Base-by-base conservation (phyloP, 768 basidiomycete species). In the Russula vinacea region DNA sequence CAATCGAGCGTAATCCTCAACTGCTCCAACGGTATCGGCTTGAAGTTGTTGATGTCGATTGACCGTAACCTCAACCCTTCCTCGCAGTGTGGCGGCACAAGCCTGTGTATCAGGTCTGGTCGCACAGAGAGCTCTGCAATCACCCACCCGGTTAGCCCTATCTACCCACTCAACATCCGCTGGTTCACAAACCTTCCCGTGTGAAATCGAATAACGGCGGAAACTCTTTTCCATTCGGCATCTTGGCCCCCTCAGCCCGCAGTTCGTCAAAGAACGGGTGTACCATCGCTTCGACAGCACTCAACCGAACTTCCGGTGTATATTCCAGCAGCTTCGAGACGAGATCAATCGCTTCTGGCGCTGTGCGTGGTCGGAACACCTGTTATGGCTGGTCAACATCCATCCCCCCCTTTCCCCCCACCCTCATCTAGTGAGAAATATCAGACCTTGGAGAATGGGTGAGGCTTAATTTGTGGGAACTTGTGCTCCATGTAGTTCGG, bases 401-500 rank as follows among this genome's bases (percentile, higher is more conserved):
- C 37, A 63, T 62, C 55, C 50, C 22, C 67, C 64, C 69, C n/a
- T n/a, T 51, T 22, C 67, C 65, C 68, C 70, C 58, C 8, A 35
- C 16, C 33, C 65, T 56, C 63, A 54, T 32, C 35, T 59, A 51
- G 26, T 61, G 35, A 49, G 44, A 40, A 56, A 54, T 19, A 63
- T 53, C 59, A 54, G 62, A 92, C 93, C 87, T 98, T 98, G 73
- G 89, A 90, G 81, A 98, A 98, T 0, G 95, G 95, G 74, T 98
- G 96, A n/a, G 95, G 94, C 75, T 96, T 94, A 81, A 99, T 99
- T 78, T 98, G 96, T 1, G 97, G 97, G 81, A 99, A 99, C 78
- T 98, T 98, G 85, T 99, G 97, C 74, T 99, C 97, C 97, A 98
- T 98, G 78, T 99, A 99, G 80, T 99, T 99, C 60, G 97, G 97